Evolutionary conservation across 73 alveolate genomes (phyloP), one percentile per base, ranked within the genome.

Genomic region (Paramecium sonneborni): DNA sequence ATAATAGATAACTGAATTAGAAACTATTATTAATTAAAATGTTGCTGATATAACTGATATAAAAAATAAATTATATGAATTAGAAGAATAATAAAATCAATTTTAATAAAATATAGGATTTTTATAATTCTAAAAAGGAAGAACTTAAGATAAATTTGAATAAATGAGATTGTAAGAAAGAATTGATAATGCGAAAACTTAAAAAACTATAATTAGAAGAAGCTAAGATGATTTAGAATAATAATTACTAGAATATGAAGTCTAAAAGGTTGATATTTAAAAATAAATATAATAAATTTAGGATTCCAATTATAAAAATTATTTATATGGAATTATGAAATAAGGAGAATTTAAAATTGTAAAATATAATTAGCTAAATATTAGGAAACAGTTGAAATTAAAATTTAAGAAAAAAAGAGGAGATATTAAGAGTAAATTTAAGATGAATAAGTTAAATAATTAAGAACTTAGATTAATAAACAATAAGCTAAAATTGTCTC

Each of bases 161-260:
- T 74, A 74, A 74, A 74, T 74, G 32, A 74, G 87, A 74, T 74
- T 74, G 24, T 10, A 74, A 35, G 87, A 74, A 30, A 74, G 87
- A 35, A 74, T 74, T 6, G 87, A 74, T 74, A 74, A 74, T 35
- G 87, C 87, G 15, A 74, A 74, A 38, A 74, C 62, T 14, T 38
- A 74, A 35, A 74, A 74, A 74, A 5, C 39, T 9, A 74, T 74
- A 14, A 21, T 74, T 1, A 30, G 34, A 74, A 35, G 67, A 35
- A 74, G 87, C 14, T 74, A 74, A 34, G 35, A 74, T 3, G 87
- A 74, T 20, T n/a, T 74, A 20, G 87, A 74, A n/a, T 20, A 35
- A 18, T 32, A 74, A 35, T 74, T 74, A 74, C 20, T 74, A 35
- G 56, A 74, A 74, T 74, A 74, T 74, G 87, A 74, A 38, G 58